A percentile compares a stretch with the other conserved stretches of the same genome.
Evolutionary conservation across 306 rosid genomes (phyloP).

Genomic region (Cotoneaster glaucophyllus): DNA sequence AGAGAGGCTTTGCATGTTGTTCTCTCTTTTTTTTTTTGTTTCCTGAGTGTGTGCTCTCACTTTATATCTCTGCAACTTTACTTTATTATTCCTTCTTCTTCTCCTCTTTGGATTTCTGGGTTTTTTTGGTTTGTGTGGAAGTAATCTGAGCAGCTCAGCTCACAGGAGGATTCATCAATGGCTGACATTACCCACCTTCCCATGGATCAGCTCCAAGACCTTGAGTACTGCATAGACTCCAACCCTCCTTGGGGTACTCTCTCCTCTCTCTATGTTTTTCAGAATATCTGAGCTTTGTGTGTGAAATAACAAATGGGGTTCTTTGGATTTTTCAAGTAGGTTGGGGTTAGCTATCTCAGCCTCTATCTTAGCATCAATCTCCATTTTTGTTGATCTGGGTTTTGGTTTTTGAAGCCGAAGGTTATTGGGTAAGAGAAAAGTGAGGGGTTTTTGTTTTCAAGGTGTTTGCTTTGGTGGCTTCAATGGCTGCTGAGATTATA

Average conservation of each 20-base stretch:
- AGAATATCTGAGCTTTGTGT: background rate
- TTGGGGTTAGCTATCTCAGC: background rate
- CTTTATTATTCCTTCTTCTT: conserved; percentile 40
- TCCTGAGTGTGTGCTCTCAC: conserved; percentile 12
- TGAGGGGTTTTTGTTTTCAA: background rate
- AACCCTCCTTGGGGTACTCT: conserved; percentile 93
- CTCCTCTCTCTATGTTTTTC: background rate
- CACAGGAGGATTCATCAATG: conserved; percentile 53
- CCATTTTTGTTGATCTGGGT: background rate
- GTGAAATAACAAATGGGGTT: conserved; percentile 12
- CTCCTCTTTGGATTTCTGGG: conserved; percentile 32
- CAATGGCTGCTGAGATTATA: background rate
- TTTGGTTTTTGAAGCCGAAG: background rate
- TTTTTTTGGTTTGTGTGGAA: conserved; percentile 8
- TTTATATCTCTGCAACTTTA: conserved; percentile 49
- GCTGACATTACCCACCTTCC: conserved; percentile 91
- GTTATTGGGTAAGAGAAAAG: background rate
- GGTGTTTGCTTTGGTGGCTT: background rate
- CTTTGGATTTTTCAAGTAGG: conserved; percentile 1
- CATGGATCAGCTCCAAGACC: conserved; percentile 99
- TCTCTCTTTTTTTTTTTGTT: conserved; percentile 27
- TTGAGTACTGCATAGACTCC: conserved; percentile 95
- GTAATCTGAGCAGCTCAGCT: conserved; percentile 13
- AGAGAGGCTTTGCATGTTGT: conserved; percentile 39
- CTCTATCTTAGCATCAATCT: background rate